Conservation (phyloP, 371 early-diverging fungal genomes). For the Entomophthora muscae region DNA sequence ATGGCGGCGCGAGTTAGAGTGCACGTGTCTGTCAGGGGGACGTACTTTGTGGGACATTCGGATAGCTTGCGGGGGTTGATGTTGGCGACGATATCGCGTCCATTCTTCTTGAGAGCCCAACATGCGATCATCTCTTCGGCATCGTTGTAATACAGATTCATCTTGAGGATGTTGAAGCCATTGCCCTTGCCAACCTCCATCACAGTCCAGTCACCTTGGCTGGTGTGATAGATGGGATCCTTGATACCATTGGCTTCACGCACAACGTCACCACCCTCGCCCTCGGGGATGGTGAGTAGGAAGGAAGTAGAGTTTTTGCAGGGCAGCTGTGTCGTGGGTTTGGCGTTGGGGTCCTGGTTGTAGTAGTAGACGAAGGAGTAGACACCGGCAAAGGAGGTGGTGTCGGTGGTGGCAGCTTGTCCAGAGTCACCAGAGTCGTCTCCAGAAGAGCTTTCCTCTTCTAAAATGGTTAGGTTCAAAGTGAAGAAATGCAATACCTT, state of each 20-base stretch:
- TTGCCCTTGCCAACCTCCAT: not conserved
- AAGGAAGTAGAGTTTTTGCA: not conserved
- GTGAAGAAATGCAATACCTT: not conserved
- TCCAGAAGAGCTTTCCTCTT: not conserved
- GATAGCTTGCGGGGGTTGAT: not conserved
- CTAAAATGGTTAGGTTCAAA: not conserved
- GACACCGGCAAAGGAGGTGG: not conserved
- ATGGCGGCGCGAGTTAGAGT: not conserved
- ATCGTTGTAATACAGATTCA: not conserved
- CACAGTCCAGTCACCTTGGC: not conserved
- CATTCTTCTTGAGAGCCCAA: not conserved
- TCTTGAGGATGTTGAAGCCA: not conserved
- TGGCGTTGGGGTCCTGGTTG: not conserved
- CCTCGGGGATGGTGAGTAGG: not conserved
- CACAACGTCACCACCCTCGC: not conserved
- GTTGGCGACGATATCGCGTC: not conserved
- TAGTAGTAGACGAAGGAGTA: not conserved
- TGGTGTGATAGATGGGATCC: constrained; percentile 2
- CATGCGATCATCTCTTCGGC: not conserved
- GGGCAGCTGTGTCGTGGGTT: not conserved
- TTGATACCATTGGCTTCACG: not conserved
- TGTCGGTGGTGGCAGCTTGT: constrained; percentile 1
- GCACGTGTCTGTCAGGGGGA: not conserved
- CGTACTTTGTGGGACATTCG: constrained; percentile 1
- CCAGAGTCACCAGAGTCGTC: not conserved